phyloP scores from a whole-genome alignment of 164 flowering plant genomes.

The Vitis rupestris region DNA sequence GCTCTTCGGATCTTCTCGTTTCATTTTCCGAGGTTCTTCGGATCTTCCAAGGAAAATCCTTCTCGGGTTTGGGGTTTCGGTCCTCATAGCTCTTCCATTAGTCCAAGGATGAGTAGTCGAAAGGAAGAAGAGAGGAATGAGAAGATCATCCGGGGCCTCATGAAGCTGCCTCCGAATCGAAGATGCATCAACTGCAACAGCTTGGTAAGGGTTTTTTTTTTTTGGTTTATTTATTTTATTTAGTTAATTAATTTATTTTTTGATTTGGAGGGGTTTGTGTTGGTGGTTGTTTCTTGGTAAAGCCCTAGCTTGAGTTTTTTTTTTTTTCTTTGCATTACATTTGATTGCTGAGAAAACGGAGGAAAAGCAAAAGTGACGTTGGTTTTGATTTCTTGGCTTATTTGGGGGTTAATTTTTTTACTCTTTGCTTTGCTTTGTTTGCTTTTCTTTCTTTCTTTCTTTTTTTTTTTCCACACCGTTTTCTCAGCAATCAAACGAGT shows the following conservation, averaged over 20 bases:
- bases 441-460: no score
- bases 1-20: no score
- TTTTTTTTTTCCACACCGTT: no score
- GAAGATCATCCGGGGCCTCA: conserved; percentile 92
- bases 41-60: neutral
- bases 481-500: no score
- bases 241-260: neutral
- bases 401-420: no score
- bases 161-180: conserved; percentile 99
- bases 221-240: neutral
- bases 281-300: neutral
- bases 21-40: no score
- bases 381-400: no score
- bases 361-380: neutral
- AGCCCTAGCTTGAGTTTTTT: neutral
- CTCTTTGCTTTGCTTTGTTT: no score
- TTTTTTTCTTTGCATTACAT: neutral
- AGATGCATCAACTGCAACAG: conserved; percentile 92
- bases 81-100: neutral
- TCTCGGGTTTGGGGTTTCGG: neutral
- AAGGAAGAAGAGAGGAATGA: conserved; percentile 92
- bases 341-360: neutral
- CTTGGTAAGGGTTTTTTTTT: conserved; percentile 41
- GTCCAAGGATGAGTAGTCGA: conserved; percentile 65
- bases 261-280: neutral